Conservation (phyloP, 2,329 filamentous ascomycete species). For the Apiospora saccharicola region DNA sequence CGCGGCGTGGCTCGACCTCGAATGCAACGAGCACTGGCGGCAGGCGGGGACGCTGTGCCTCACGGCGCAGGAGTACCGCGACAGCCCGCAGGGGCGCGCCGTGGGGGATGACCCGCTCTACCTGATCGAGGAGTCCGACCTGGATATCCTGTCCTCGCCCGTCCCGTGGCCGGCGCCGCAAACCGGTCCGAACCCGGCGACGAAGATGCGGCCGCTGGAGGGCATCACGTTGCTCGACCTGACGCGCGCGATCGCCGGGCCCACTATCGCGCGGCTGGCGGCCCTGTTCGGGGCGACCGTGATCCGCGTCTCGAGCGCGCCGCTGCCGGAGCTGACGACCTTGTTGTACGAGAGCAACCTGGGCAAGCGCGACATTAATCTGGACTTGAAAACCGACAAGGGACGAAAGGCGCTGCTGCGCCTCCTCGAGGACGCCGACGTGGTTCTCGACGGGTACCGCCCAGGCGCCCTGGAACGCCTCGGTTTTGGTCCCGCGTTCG, state of each 20-base stretch:
- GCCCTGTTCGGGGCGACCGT: slow-evolving; percentile 56
- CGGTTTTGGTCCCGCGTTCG: slow-evolving; percentile 50
- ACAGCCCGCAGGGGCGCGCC: slow-evolving; percentile 38
- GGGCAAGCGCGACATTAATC: slow-evolving; percentile 56
- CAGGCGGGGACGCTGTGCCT: slow-evolving; percentile 40
- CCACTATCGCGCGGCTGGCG: slow-evolving; percentile 49
- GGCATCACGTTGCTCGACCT: slow-evolving; percentile 58
- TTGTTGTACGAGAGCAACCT: slow-evolving; percentile 56
- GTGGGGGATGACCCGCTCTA: slow-evolving; percentile 39
- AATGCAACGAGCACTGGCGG: slow-evolving; percentile 30
- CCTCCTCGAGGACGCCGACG: slow-evolving; percentile 56
- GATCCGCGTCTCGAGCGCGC: slow-evolving; percentile 50
- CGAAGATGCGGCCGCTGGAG: slow-evolving; percentile 50
- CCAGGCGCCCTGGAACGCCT: slow-evolving; percentile 55
- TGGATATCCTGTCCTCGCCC: slow-evolving; percentile 37
- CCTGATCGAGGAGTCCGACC: slow-evolving; percentile 32
- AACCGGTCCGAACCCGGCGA: slow-evolving; percentile 40
- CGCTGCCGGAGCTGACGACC: slow-evolving; percentile 48
- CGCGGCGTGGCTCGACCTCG: slow-evolving; percentile 32
- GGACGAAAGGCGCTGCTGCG: slow-evolving; percentile 47
- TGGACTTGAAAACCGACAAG: slow-evolving; percentile 50
- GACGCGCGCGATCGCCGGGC: slow-evolving; percentile 56
- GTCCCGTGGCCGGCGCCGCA: slow-evolving; percentile 49
- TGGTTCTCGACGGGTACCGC: slow-evolving; percentile 58
- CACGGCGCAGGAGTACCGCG: slow-evolving; percentile 37